These are phyloP conservation scores for Colletotrichum sp. DNA, from an alignment of 2,329 filamentous ascomycete species.

Conservation along the genomic window DNA sequence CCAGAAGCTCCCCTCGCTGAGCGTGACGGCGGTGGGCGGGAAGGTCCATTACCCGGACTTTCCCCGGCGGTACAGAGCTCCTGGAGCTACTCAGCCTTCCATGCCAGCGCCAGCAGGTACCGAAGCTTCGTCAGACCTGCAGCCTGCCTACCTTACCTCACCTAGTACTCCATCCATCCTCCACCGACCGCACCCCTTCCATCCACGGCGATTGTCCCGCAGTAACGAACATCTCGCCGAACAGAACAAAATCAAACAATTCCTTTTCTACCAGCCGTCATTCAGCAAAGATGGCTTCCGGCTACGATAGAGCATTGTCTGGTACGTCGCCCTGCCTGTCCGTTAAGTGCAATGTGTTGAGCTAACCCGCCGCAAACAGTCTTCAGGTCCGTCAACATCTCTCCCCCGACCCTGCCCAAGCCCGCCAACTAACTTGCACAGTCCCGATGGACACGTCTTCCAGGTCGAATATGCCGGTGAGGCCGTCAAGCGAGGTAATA, in stretches of 20 bases:
- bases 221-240: not conserved
- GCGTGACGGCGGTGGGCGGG: not conserved
- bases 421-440: slow-evolving; percentile 56
- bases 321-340: slow-evolving; percentile 65
- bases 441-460: slow-evolving; percentile 99
- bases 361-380: slow-evolving; percentile 65
- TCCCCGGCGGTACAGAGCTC: slow-evolving; percentile 18
- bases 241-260: not conserved
- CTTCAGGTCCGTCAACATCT: slow-evolving; percentile 70
- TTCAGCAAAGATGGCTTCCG: slow-evolving; percentile 73
- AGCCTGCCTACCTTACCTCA: slow-evolving; percentile 26
- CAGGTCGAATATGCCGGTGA: slow-evolving; percentile 99
- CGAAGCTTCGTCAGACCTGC: slow-evolving; percentile 34
- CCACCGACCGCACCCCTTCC: slow-evolving; percentile 16
- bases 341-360: slow-evolving; percentile 23
- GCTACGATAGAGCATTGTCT: slow-evolving; percentile 98
- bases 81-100: slow-evolving; percentile 25
- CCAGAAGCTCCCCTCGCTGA: not conserved
- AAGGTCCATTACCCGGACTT: slow-evolving; percentile 19
- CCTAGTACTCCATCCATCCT: slow-evolving; percentile 18
- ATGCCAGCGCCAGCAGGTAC: slow-evolving; percentile 17
- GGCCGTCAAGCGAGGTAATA: slow-evolving; percentile 93
- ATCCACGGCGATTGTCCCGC: slow-evolving; percentile 12
- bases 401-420: slow-evolving; percentile 9
- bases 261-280: not conserved